These are phyloP conservation scores for Knoxdaviesia proteae DNA, from an alignment of 2,329 filamentous ascomycete genomes.

Conservation along the genomic window DNA sequence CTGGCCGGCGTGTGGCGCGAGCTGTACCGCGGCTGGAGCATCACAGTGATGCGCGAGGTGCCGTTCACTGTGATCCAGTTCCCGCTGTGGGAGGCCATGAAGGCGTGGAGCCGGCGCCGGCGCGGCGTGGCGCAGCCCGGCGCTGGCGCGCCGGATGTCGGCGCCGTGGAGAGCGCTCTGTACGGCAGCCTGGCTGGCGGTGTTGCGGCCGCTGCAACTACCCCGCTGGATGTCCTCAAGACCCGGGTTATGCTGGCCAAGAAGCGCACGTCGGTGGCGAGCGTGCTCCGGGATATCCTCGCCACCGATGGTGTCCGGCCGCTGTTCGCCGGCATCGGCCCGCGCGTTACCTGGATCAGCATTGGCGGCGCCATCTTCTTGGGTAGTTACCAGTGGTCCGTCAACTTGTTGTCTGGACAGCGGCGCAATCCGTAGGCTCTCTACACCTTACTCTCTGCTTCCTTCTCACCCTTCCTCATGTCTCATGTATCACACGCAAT, in stretches of 20 bases:
- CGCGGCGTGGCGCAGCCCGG: constrained; percentile 9
- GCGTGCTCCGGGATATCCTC: constrained; percentile 44
- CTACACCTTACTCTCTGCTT: not conserved
- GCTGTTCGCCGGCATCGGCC: constrained; percentile 60
- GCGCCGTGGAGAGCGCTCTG: constrained; percentile 59
- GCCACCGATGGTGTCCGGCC: constrained; percentile 40
- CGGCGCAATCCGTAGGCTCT: constrained; percentile 10
- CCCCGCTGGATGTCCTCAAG: constrained; percentile 89
- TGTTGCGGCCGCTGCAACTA: constrained; percentile 72
- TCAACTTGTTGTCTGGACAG: constrained; percentile 37
- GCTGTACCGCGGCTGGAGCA: constrained; percentile 76
- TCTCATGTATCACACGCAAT: not conserved
- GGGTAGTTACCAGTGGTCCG: constrained; percentile 78
- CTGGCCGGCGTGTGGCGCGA: constrained; percentile 50
- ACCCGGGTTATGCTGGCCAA: constrained; percentile 83
- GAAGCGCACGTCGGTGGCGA: constrained; percentile 36
- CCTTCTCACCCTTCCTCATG: not conserved
- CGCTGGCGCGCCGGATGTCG: constrained; percentile 22
- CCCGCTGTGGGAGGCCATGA: constrained; percentile 87
- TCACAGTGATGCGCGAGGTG: constrained; percentile 88
- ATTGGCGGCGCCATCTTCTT: constrained; percentile 86
- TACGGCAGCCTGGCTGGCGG: constrained; percentile 73
- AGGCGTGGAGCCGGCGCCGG: constrained; percentile 39
- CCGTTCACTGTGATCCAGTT: constrained; percentile 97
- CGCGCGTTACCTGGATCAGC: constrained; percentile 84